These are phyloP conservation scores for Colletotrichum orchidophilum DNA, from an alignment of 2,329 filamentous ascomycete genomes.

Conservation along the genomic window DNA sequence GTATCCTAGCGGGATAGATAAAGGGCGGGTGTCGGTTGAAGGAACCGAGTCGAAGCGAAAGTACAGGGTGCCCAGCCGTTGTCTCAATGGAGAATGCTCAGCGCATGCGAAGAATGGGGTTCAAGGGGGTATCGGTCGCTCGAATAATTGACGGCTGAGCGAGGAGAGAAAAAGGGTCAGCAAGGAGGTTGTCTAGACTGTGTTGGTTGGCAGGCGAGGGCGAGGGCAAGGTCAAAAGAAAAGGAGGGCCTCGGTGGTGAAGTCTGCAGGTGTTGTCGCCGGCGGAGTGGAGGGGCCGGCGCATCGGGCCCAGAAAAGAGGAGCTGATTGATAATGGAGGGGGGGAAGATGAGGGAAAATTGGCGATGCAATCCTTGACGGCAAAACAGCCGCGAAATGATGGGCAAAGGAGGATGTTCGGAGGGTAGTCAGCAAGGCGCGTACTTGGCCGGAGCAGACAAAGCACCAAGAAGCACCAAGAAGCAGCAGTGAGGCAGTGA, in stretches of 20 bases:
- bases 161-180: not conserved
- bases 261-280: conserved; percentile 21
- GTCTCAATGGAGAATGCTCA: conserved; percentile 13
- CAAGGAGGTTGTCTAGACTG: not conserved
- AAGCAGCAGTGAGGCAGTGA: conserved; percentile 17
- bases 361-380: conserved; percentile 1
- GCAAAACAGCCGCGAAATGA: not conserved
- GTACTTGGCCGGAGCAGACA: not conserved
- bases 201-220: not conserved
- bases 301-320: conserved; percentile 31
- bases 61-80: not conserved
- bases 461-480: not conserved
- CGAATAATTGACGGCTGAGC: conserved; percentile 1
- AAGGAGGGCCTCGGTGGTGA: not conserved
- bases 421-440: not conserved
- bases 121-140: conserved; percentile 28
- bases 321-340: conserved; percentile 30
- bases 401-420: no score
- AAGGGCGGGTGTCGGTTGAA: not conserved
- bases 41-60: not conserved
- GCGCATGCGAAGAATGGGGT: conserved; percentile 20
- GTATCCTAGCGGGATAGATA: not conserved
- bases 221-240: not conserved
- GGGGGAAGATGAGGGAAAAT: conserved; percentile 27
- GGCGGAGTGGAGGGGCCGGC: conserved; percentile 32